These are phyloP conservation scores for Gaeumannomyces sp. DNA, from an alignment of 2,329 filamentous ascomycete genomes.

Conservation along the genomic window DNA sequence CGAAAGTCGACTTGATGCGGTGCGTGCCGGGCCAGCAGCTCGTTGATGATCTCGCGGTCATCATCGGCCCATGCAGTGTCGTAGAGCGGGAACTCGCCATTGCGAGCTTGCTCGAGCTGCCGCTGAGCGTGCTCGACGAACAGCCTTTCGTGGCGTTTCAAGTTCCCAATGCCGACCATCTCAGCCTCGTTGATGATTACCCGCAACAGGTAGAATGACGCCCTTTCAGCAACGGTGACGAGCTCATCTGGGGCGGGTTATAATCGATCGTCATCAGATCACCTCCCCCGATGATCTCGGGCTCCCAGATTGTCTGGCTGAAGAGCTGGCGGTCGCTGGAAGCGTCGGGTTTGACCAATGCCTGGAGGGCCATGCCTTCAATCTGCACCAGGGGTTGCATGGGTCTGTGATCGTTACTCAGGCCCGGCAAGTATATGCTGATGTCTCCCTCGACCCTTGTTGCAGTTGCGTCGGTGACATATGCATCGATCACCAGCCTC, in stretches of 20 bases:
- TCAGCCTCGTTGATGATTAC: not conserved
- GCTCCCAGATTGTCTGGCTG: constrained; percentile 8
- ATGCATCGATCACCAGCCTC: not conserved
- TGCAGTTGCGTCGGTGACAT: not conserved
- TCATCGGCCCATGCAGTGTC: not conserved
- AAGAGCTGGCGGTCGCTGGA: constrained; percentile 7
- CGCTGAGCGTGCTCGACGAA: not conserved
- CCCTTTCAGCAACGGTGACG: constrained; percentile 4
- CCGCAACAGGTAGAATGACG: constrained; percentile 1
- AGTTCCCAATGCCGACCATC: not conserved
- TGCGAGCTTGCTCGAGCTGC: not conserved
- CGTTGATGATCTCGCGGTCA: constrained; percentile 1
- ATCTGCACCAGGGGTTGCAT: constrained; percentile 1
- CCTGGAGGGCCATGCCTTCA: constrained; percentile 2
- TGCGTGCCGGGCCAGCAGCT: not conserved
- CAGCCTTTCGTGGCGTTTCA: constrained; percentile 6
- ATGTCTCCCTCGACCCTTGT: constrained; percentile 3
- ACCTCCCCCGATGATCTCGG: constrained; percentile 3
- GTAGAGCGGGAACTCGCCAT: not conserved
- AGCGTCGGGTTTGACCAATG: not conserved
- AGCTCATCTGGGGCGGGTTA: constrained; percentile 5
- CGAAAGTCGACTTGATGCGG: constrained; percentile 8
- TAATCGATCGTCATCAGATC: not conserved
- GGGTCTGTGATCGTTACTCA: no score
- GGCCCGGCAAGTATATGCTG: constrained; percentile 2